A percentile compares a stretch with the other conserved stretches of the same genome.
Evolutionary conservation across 2,329 filamentous ascomycete genomes (phyloP).

Genomic region (Cryoendolithus antarcticus): DNA sequence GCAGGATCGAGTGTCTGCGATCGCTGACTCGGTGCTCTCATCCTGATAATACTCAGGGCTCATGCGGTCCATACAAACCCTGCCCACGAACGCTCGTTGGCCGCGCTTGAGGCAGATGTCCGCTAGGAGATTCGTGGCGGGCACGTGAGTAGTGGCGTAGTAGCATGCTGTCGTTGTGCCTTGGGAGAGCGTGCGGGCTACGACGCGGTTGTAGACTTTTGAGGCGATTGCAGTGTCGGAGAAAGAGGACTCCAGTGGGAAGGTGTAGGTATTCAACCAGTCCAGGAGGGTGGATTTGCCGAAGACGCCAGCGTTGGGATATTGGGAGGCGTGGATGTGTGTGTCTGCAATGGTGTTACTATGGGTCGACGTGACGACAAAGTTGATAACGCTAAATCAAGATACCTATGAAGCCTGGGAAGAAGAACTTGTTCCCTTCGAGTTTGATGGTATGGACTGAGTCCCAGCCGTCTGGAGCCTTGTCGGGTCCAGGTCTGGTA

Average conservation of each 20-base stretch:
- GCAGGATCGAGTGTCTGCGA: constrained; percentile 35
- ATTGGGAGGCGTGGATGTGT: constrained; percentile 89
- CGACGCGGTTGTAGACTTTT: constrained; percentile 63
- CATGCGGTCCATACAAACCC: constrained; percentile 86
- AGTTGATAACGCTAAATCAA: no score
- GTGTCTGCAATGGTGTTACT: constrained; percentile 49
- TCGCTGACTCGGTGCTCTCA: constrained; percentile 47
- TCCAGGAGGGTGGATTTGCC: constrained; percentile 84
- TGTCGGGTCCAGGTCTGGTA: constrained; percentile 8
- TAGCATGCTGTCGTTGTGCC: constrained; percentile 94
- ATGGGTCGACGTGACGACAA: no score
- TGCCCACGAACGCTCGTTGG: constrained; percentile 80
- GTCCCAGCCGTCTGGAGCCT: no score
- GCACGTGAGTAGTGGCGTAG: constrained; percentile 79
- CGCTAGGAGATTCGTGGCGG: constrained; percentile 81
- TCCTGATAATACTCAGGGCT: constrained; percentile 74
- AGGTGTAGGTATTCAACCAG: constrained; percentile 92
- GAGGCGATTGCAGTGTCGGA: constrained; percentile 49
- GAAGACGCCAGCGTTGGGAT: constrained; percentile 87
- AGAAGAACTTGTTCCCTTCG: constrained; percentile 57
- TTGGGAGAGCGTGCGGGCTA: constrained; percentile 69
- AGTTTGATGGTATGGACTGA: constrained; percentile 14
- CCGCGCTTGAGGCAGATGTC: constrained; percentile 67
- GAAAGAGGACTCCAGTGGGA: constrained; percentile 77
- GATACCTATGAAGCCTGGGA: constrained; percentile 63